phyloP scores from a whole-genome alignment of 1,139 yeast species.

The Cylindricascospora bacillispora region DNA sequence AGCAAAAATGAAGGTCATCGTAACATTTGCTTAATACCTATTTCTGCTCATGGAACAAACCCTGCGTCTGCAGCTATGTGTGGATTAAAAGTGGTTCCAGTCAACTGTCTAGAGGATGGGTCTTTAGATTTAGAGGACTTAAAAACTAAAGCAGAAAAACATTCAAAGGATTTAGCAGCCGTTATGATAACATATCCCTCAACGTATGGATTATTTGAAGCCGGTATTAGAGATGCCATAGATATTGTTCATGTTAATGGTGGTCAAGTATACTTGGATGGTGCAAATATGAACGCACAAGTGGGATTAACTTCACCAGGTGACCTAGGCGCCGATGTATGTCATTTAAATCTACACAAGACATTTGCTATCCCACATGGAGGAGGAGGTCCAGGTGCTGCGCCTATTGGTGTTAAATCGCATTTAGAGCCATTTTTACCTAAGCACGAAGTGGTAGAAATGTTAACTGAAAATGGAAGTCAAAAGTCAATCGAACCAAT shows the following conservation, averaged over 20 bases:
- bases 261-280: slow-evolving; percentile 94
- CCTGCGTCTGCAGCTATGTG: slow-evolving; percentile 99
- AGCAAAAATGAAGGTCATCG: slow-evolving; percentile 58
- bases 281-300: slow-evolving; percentile 99
- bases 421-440: slow-evolving; percentile 82
- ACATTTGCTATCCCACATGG: slow-evolving; percentile 98
- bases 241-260: slow-evolving; percentile 74
- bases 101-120: slow-evolving; percentile 76
- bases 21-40: slow-evolving; percentile 87
- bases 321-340: slow-evolving; percentile 96
- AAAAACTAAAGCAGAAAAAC: slow-evolving; percentile 56
- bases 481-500: slow-evolving; percentile 59
- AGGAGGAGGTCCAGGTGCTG: slow-evolving; percentile 99
- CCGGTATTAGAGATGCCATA: slow-evolving; percentile 75
- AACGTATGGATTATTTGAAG: slow-evolving; percentile 92
- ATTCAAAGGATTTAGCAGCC: slow-evolving; percentile 65
- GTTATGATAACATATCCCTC: slow-evolving; percentile 96
- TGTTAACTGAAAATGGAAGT: slow-evolving; percentile 36
- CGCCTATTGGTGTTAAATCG: slow-evolving; percentile 86
- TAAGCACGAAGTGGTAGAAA: slow-evolving; percentile 49
- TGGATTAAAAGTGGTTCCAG: slow-evolving; percentile 85
- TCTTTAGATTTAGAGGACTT: slow-evolving; percentile 74
- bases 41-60: slow-evolving; percentile 95
- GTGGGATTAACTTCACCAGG: slow-evolving; percentile 97
- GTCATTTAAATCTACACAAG: slow-evolving; percentile 92